Base-by-base conservation (phyloP, 1,284 basidiomycete genomes). In the Psilocybe mexicana region DNA sequence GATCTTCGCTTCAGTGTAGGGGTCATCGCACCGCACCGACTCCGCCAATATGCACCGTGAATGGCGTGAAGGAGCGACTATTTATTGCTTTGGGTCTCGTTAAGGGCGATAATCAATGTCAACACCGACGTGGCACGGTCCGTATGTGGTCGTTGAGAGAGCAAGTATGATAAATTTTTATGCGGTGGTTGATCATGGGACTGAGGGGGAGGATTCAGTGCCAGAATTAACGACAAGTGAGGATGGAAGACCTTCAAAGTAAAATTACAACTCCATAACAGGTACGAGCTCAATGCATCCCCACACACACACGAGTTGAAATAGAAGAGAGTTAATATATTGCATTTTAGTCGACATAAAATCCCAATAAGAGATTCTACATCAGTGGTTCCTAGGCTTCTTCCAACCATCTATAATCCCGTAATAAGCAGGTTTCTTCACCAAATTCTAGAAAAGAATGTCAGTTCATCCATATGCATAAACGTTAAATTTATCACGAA, bases 371-470 rank as follows among this genome's bases (percentile, higher is more conserved):
- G 35, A 3, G 25, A 48, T 6, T 30, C 28, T 35, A 48, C 28
- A 48, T 48, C 43, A 23, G 24, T 35, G 18, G 8, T 33, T 6
- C 30, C 8, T 33, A 33, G 8, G 5, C 30, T 33, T 33, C 26
- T 36, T 53, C 52, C 45, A 58, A n/a, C 48, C 67, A 14, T 60
- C 69, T 59, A 76, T 70, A 56, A 78, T 78, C 3, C 76, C 77
- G 55, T 72, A 70, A 55, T 75, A 78, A 4, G 76, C 76, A 30
- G 76, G 75, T 55, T 79, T 77, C 57, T 67, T 71, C 33, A 67
- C 65, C 1, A 77, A 56, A 57, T 76, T 76, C 72, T 75, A 58
- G 30, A 44, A 44, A 24, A 12, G 7, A 18, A 8, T 51, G 66
- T 51, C 40, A 47, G 33, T 36, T 12, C 10, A 6, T 6, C 33